Evolutionary conservation across 495 filamentous ascomycete species (phyloP).

Genomic region (Neurospora hispaniola): DNA sequence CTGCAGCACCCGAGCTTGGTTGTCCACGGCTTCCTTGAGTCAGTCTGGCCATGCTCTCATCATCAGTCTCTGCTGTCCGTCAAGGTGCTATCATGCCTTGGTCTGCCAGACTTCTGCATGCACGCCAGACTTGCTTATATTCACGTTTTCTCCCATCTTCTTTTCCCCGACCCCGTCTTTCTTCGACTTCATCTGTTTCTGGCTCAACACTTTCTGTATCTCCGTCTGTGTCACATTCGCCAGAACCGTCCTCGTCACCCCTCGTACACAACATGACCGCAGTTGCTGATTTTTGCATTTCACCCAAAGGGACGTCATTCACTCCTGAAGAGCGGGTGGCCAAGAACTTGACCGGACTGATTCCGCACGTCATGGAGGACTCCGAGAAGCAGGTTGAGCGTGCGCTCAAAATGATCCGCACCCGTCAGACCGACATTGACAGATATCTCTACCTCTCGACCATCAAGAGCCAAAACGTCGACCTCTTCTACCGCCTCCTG

Average conservation of each 20-base stretch:
- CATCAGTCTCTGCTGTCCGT: neutral
- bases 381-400: slow-evolving; percentile 41
- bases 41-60: neutral
- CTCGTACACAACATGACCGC: neutral
- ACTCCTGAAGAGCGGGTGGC: slow-evolving; percentile 42
- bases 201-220: neutral
- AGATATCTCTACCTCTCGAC: slow-evolving; percentile 89
- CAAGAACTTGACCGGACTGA: slow-evolving; percentile 48
- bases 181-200: neutral
- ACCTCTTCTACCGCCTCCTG: slow-evolving; percentile 90
- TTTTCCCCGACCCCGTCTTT: neutral
- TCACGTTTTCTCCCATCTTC: neutral
- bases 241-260: slow-evolving; percentile 5
- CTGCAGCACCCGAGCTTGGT: neutral
- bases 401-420: slow-evolving; percentile 55
- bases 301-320: slow-evolving; percentile 40
- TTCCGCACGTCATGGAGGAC: slow-evolving; percentile 48
- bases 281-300: neutral
- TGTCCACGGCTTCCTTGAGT: neutral
- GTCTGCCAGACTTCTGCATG: neutral
- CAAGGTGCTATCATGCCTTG: neutral
- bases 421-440: slow-evolving; percentile 73
- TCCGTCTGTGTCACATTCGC: slow-evolving; percentile 4
- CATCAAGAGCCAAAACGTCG: slow-evolving; percentile 78
- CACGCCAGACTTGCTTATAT: neutral